Conservation (phyloP, 495 filamentous ascomycete genomes). For the Hyaloscypha variabilis region DNA sequence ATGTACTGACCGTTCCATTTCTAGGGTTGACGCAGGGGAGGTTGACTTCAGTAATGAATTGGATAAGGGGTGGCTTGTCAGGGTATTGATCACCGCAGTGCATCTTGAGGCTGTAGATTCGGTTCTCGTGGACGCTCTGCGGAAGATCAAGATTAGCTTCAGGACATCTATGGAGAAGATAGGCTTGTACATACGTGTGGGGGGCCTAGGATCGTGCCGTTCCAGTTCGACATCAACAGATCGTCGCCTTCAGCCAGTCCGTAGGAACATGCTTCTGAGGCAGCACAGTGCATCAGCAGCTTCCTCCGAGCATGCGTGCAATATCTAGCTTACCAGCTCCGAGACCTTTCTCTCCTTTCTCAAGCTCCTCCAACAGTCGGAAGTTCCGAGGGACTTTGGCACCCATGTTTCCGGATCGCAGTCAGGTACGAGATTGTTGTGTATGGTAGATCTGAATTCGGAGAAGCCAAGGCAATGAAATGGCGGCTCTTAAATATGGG, state of each 20-base stretch:
- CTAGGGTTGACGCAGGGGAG: conserved; percentile 84
- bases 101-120: conserved; percentile 97
- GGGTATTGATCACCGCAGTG: conserved; percentile 93
- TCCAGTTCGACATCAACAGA: conserved; percentile 97
- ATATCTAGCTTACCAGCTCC: conserved; percentile 71
- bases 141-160: not conserved
- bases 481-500: not conserved
- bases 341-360: conserved; percentile 97
- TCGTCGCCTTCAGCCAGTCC: conserved; percentile 94
- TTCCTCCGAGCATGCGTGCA: not conserved
- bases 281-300: conserved; percentile 4
- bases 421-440: not conserved
- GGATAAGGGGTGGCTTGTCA: conserved; percentile 81
- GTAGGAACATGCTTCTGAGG: conserved; percentile 90
- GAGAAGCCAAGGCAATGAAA: not conserved
- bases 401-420: conserved; percentile 51
- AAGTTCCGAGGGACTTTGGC: conserved; percentile 96
- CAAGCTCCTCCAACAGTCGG: conserved; percentile 91
- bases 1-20: conserved; percentile 72
- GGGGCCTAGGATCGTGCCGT: conserved; percentile 93
- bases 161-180: not conserved
- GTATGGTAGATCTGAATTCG: not conserved
- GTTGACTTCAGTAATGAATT: conserved; percentile 93
- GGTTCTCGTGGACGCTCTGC: conserved; percentile 94
- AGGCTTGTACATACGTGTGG: conserved; percentile 72